A percentile compares a stretch with the other conserved stretches of the same genome.
These are phyloP conservation scores for Scutellaria barbata DNA, from an alignment of 257 asterid genomes.

Conservation along the genomic window DNA sequence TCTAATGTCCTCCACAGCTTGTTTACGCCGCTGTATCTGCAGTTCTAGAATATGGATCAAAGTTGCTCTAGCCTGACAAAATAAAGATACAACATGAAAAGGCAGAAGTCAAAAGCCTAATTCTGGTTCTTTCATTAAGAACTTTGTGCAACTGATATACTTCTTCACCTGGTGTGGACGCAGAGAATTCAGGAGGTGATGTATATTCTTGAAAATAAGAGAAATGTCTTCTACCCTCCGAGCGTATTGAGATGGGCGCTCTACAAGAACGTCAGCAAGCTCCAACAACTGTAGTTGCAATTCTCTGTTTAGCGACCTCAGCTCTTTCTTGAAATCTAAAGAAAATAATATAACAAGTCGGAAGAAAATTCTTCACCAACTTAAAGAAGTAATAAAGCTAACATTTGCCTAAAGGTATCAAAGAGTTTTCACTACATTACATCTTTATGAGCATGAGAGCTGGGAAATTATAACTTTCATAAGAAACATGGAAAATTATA, in stretches of 20 bases:
- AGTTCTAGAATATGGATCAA: slow-evolving; percentile 91
- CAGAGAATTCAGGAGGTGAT: slow-evolving; percentile 90
- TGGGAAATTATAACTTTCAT: background rate
- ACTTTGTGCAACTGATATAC: background rate
- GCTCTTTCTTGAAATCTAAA: slow-evolving; percentile 87
- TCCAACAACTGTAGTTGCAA: slow-evolving; percentile 85
- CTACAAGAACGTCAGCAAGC: slow-evolving; percentile 95
- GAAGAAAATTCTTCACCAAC: slow-evolving; percentile 21
- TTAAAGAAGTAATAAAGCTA: slow-evolving; percentile 9
- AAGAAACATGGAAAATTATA: background rate
- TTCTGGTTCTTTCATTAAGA: slow-evolving; percentile 14
- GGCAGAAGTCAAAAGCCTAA: slow-evolving; percentile 26
- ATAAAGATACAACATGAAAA: slow-evolving; percentile 15
- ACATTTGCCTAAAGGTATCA: background rate
- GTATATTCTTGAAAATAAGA: slow-evolving; percentile 84
- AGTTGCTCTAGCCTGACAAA: slow-evolving; percentile 93
- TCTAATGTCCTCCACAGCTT: slow-evolving; percentile 96
- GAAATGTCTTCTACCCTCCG: slow-evolving; percentile 96
- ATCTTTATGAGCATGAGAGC: slow-evolving; percentile 24
- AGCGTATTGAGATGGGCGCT: slow-evolving; percentile 95
- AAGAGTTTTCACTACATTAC: slow-evolving; percentile 10
- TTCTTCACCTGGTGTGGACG: slow-evolving; percentile 95
- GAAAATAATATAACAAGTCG: slow-evolving; percentile 26
- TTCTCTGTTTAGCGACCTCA: slow-evolving; percentile 87
- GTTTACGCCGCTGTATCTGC: slow-evolving; percentile 89